phyloP scores from a whole-genome alignment of 306 rosid species.

The Cucurbita maxima region DNA sequence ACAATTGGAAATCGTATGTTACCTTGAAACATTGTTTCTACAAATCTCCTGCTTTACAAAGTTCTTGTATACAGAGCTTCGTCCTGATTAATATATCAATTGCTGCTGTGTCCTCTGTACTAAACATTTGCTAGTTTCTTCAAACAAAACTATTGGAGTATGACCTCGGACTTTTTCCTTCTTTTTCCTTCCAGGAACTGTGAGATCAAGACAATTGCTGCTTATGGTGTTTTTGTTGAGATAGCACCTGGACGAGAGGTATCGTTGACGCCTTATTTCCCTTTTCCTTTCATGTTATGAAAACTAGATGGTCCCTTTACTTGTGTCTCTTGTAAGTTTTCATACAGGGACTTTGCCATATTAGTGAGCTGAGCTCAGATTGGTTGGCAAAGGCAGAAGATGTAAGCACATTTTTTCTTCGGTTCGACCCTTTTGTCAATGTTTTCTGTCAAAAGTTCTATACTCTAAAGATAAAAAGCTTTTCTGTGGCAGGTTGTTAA shows the following conservation, averaged over 20 bases:
- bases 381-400: constrained; percentile 95
- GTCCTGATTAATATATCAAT: neutral
- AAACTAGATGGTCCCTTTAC: neutral
- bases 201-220: constrained; percentile 65
- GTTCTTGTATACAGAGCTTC: neutral
- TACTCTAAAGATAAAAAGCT: neutral
- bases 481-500: constrained; percentile 55
- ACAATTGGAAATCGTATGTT: neutral
- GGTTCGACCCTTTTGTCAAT: neutral
- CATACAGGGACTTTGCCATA: constrained; percentile 89
- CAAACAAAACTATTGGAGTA: neutral
- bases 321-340: constrained; percentile 13
- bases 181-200: constrained; percentile 41
- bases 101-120: neutral
- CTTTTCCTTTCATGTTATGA: neutral
- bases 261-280: neutral
- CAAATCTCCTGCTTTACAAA: neutral
- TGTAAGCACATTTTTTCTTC: constrained; percentile 26
- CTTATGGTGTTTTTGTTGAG: constrained; percentile 87
- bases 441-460: neutral
- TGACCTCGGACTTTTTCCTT: constrained; percentile 4
- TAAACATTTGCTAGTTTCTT: neutral
- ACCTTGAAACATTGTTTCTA: neutral
- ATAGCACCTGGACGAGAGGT: constrained; percentile 97
- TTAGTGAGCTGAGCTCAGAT: constrained; percentile 79